Conservation (phyloP, 208 protist species). For the Lotmaria passim region DNA sequence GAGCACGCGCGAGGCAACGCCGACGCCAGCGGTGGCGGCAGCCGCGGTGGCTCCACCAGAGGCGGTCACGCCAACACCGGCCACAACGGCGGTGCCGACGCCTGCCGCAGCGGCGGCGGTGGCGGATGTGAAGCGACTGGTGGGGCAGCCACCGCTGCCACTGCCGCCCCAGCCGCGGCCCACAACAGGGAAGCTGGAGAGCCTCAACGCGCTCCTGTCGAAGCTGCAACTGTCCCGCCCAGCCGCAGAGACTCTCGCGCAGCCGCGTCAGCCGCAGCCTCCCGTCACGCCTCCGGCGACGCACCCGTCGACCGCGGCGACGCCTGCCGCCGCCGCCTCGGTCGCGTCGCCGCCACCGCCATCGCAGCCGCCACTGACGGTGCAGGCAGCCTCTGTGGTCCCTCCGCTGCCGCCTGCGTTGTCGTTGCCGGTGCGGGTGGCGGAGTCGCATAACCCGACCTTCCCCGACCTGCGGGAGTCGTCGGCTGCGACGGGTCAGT, state of each 20-base stretch:
- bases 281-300: neutral
- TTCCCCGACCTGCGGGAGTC: constrained; percentile 32
- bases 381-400: too few relatives aligned
- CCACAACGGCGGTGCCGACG: neutral
- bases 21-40: constrained; percentile 1
- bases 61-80: constrained; percentile 1
- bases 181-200: constrained; percentile 27
- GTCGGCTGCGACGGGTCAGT: constrained; percentile 24
- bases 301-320: neutral
- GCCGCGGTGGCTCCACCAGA: neutral
- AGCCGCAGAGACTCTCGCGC: neutral
- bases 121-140: constrained; percentile 21
- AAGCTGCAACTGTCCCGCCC: constrained; percentile 37
- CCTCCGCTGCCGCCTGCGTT: neutral
- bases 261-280: neutral
- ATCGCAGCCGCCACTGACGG: too few relatives aligned
- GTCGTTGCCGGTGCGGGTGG: constrained; percentile 7
- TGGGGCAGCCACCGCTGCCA: neutral
- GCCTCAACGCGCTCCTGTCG: constrained; percentile 44
- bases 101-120: constrained; percentile 1
- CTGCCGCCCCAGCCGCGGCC: constrained; percentile 9
- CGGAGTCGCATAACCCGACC: constrained; percentile 16
- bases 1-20: constrained; percentile 5
- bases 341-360: neutral
- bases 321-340: neutral